Conservation (phyloP, 768 basidiomycete genomes). For the Lentinula lateritia region DNA sequence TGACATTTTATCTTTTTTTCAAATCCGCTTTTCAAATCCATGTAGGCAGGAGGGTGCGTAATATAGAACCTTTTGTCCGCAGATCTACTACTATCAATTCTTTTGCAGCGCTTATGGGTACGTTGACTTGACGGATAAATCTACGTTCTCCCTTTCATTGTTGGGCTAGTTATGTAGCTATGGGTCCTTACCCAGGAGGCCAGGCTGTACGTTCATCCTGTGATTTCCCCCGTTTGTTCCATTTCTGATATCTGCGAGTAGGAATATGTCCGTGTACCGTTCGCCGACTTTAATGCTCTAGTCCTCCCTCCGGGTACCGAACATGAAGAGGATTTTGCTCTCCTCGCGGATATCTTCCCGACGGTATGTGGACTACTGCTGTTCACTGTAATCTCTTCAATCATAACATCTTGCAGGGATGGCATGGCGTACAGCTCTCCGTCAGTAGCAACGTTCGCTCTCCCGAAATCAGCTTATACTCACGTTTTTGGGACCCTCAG, state of each 20-base stretch:
- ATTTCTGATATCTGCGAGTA: slow-evolving; percentile 10
- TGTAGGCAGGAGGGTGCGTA: slow-evolving; percentile 41
- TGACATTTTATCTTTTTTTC: slow-evolving; percentile 1
- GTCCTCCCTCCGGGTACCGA: slow-evolving; percentile 47
- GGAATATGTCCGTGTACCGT: slow-evolving; percentile 54
- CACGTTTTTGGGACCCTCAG: slow-evolving; percentile 11
- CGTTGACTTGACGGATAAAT: slow-evolving; percentile 4
- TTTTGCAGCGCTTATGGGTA: slow-evolving; percentile 40
- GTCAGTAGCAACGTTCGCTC: slow-evolving; percentile 15
- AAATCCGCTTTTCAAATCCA: background rate
- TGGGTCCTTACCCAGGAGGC: slow-evolving; percentile 52
- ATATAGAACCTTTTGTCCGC: background rate
- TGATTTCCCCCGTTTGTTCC: background rate
- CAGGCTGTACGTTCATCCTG: slow-evolving; percentile 35
- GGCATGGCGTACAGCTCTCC: slow-evolving; percentile 47
- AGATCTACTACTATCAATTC: background rate
- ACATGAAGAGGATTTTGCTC: slow-evolving; percentile 49
- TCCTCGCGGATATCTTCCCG: slow-evolving; percentile 52
- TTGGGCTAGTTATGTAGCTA: slow-evolving; percentile 40
- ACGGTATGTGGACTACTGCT: slow-evolving; percentile 27
- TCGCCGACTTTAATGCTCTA: slow-evolving; percentile 52
- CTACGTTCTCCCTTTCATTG: background rate
- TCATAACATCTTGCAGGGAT: slow-evolving; percentile 28
- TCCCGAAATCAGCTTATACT: background rate
- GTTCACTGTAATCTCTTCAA: background rate